phyloP scores from a whole-genome alignment of 768 basidiomycete genomes.

The Chalciporus piperatus region DNA sequence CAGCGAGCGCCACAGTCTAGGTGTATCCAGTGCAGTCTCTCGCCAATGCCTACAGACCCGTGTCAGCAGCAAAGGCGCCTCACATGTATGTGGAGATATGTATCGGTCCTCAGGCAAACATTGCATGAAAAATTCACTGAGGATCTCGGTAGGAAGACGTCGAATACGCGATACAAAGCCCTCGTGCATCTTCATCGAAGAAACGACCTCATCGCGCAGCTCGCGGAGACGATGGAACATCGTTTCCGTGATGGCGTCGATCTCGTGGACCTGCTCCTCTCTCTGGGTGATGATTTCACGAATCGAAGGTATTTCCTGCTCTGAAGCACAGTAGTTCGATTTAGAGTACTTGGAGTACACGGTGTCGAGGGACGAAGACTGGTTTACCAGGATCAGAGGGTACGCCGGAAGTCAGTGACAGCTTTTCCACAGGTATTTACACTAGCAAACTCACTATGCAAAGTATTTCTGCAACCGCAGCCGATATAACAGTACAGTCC shows the following conservation, averaged over 20 bases:
- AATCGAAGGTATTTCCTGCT: no score
- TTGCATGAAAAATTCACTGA: slow-evolving; percentile 42
- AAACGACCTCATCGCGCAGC: neutral
- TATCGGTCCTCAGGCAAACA: slow-evolving; percentile 23
- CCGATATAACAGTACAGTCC: no score
- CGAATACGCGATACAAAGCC: slow-evolving; percentile 23
- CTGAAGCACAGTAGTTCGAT: no score
- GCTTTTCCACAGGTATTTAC: no score
- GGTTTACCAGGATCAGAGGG: no score
- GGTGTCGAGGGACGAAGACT: no score
- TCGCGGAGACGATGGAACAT: neutral
- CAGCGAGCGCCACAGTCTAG: slow-evolving; percentile 46
- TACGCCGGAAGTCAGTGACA: no score
- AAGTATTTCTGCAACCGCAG: no score
- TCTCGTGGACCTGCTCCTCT: no score
- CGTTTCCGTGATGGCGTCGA: neutral
- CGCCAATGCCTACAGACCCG: slow-evolving; percentile 43
- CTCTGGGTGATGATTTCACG: no score
- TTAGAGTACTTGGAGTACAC: no score
- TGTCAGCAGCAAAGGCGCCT: slow-evolving; percentile 36
- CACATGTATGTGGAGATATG: slow-evolving; percentile 3
- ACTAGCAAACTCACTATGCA: no score
- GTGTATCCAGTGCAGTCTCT: slow-evolving; percentile 32
- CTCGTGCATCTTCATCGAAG: slow-evolving; percentile 10
- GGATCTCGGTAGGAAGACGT: slow-evolving; percentile 40